A percentile compares a stretch with the other conserved stretches of the same genome.
phyloP scores from a whole-genome alignment of 371 early-diverging fungal genomes.

The Zopfochytrium polystomum region DNA sequence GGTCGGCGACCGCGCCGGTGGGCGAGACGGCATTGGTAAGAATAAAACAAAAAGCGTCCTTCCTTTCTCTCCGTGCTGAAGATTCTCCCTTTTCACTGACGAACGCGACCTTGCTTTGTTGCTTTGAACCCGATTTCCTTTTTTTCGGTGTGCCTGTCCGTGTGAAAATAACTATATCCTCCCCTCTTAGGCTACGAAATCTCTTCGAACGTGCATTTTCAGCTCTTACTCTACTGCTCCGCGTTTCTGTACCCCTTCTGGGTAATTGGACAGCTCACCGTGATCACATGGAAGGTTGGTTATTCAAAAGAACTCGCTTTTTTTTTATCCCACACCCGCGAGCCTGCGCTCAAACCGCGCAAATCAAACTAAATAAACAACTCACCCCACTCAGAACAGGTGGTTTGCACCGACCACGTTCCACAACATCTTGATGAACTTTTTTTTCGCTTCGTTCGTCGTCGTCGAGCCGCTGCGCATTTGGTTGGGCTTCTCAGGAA shows the following conservation, averaged over 20 bases:
- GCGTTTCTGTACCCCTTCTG: slow-evolving; percentile 35
- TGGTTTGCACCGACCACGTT: slow-evolving; percentile 21
- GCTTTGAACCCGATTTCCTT: too few species aligned
- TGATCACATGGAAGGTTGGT: slow-evolving; percentile 36
- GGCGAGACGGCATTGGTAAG: too few species aligned
- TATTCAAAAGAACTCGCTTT: too few species aligned
- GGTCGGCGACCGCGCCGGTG: too few species aligned
- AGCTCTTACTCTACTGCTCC: slow-evolving; percentile 38
- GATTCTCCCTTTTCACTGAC: too few species aligned
- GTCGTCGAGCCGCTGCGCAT: slow-evolving; percentile 40
- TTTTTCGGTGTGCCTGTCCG: too few species aligned
- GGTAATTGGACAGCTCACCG: slow-evolving; percentile 24
- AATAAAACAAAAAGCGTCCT: too few species aligned
- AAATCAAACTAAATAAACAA: not conserved
- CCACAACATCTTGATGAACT: slow-evolving; percentile 15
- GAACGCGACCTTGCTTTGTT: too few species aligned
- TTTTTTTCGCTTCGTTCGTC: slow-evolving; percentile 25
- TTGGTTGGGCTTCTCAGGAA: slow-evolving; percentile 39
- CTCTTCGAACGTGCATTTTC: slow-evolving; percentile 32
- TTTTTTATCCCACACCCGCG: not conserved
- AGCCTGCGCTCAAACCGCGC: not conserved
- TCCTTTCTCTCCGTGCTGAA: too few species aligned
- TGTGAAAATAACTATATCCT: too few species aligned
- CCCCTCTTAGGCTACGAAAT: slow-evolving; percentile 36
- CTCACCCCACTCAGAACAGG: slow-evolving; percentile 1